These are phyloP conservation scores for Aspergillus floridensis DNA, from an alignment of 2,329 filamentous ascomycete species.

Conservation along the genomic window DNA sequence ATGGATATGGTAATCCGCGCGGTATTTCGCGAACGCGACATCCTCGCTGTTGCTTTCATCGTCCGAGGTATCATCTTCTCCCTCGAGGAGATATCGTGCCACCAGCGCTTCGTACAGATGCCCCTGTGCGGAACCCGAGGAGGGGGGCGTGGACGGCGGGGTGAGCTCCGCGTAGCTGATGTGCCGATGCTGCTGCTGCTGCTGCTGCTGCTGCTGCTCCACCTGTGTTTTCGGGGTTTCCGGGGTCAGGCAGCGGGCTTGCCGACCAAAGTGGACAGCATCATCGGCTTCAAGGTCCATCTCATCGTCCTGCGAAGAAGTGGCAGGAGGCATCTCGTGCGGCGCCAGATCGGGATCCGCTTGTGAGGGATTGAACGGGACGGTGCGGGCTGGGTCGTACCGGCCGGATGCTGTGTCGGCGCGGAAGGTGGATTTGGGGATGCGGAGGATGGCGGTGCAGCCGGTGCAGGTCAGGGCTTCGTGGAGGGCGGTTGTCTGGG, in stretches of 20 bases:
- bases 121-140: background rate
- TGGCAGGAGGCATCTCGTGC: background rate
- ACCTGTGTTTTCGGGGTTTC: background rate
- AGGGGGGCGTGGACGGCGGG: background rate
- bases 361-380: slow-evolving; percentile 18
- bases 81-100: background rate
- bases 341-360: background rate
- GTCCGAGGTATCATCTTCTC: background rate
- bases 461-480: slow-evolving; percentile 28
- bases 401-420: slow-evolving; percentile 16
- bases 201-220: background rate
- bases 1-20: slow-evolving; percentile 34
- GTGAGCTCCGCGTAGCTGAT: slow-evolving; percentile 13
- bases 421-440: slow-evolving; percentile 17
- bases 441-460: slow-evolving; percentile 17
- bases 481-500: slow-evolving; percentile 16
- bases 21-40: slow-evolving; percentile 27
- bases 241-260: background rate
- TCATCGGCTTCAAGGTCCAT: background rate
- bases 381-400: slow-evolving; percentile 19
- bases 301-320: background rate
- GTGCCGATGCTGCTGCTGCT: background rate
- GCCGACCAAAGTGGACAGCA: background rate
- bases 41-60: slow-evolving; percentile 5
- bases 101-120: slow-evolving; percentile 9